These are phyloP conservation scores for Nakaseomyces bracarensis DNA, from an alignment of 1,139 yeast species.

Conservation along the genomic window DNA sequence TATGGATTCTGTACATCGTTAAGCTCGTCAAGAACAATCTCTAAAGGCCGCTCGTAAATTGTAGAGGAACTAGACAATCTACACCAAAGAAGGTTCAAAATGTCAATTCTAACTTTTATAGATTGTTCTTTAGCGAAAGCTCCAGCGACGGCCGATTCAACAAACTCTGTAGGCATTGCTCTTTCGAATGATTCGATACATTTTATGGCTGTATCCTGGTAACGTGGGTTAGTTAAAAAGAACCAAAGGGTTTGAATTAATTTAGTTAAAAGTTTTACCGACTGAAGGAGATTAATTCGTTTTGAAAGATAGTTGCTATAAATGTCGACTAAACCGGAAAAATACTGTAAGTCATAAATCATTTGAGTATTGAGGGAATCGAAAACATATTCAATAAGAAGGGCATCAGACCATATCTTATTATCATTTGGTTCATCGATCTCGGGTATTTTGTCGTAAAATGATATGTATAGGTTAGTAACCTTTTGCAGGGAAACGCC, in stretches of 20 bases:
- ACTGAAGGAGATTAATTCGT: slow-evolving; percentile 17
- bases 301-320: slow-evolving; percentile 32
- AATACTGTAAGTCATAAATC: slow-evolving; percentile 30
- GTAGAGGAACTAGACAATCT: slow-evolving; percentile 42
- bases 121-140: slow-evolving; percentile 39
- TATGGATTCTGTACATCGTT: slow-evolving; percentile 37
- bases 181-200: slow-evolving; percentile 21
- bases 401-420: slow-evolving; percentile 28
- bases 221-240: slow-evolving; percentile 35
- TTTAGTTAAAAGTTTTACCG: slow-evolving; percentile 22
- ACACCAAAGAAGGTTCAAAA: slow-evolving; percentile 52
- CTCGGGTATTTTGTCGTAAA: slow-evolving; percentile 44
- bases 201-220: slow-evolving; percentile 27
- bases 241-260: slow-evolving; percentile 36
- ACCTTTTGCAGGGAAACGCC: slow-evolving; percentile 27
- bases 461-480: slow-evolving; percentile 37
- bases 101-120: slow-evolving; percentile 37
- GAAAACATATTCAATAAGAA: slow-evolving; percentile 34
- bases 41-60: slow-evolving; percentile 57
- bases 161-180: slow-evolving; percentile 32
- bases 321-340: slow-evolving; percentile 44
- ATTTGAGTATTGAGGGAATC: slow-evolving; percentile 26
- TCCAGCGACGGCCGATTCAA: slow-evolving; percentile 54
- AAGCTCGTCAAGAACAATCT: slow-evolving; percentile 58
- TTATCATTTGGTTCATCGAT: slow-evolving; percentile 17